Base-by-base conservation (phyloP, 1,284 basidiomycete genomes). In the Pseudozyma tsukubaensis region DNA sequence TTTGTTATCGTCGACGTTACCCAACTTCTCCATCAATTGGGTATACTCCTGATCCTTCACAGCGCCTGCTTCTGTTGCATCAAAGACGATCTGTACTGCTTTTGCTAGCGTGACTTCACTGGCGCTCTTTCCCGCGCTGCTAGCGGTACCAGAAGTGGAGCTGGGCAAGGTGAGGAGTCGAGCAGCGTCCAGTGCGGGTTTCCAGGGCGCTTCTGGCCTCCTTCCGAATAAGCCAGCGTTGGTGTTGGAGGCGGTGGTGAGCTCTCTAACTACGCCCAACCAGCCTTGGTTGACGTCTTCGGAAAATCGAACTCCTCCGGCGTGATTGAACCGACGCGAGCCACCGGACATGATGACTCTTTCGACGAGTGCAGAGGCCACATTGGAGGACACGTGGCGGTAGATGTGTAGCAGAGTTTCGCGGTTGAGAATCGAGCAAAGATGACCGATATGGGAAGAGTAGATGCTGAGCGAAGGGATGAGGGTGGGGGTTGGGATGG, bases 321-420 rank as follows among this genome's bases (percentile, higher is more conserved):
- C 37, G 1, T 35, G 37, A 13, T 24, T 69, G 54, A 77, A 77
- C 3, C 72, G 54, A 3, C 49, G 37, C 2, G 64, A 66, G 1
- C 73, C 73, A 10, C 72, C 78, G 0, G 77, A 52, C 64, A 83
- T 79, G 32, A 84, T 53, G 2, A 84, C 72, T 2, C 78, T 57
- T n/a, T 82, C 79, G 2, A 84, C 76, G 5, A 84, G 45, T 2
- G 63, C 63, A 1, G 47, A 43, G 6, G 64, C 44, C 5, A 83
- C 53, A 0, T 58, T 34, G 0, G 36, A 3, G 0, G 79, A 59
- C 14, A 83, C 58, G 16, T 64, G 59, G 0, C 82, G 64, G 53
- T 84, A 83, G 37, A 82, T 51, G 10, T 76, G 74, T 0, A 79
- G 49, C 34, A 70, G 49, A 18, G 63, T 64, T 13, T 52, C 48